Conservation (phyloP, 129 eudicot genomes). For the Solidago caesia region DNA sequence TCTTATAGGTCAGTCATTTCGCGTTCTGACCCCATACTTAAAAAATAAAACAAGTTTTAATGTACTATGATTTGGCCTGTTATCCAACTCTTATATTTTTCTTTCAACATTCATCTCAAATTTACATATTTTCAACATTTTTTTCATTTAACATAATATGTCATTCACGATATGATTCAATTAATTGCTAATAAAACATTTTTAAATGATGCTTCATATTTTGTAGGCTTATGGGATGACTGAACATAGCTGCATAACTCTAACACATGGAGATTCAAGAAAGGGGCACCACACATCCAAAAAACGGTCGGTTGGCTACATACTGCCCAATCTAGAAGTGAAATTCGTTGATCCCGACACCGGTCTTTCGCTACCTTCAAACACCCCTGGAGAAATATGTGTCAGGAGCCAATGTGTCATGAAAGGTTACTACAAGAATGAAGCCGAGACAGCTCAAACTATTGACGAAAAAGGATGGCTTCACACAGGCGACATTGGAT, state of each 20-base stretch:
- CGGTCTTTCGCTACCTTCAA: conserved; percentile 61
- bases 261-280: conserved; percentile 62
- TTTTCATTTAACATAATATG: background rate
- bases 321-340: conserved; percentile 82
- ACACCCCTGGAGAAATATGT: conserved; percentile 88
- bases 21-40: too few species aligned
- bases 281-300: conserved; percentile 70
- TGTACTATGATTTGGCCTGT: too few species aligned
- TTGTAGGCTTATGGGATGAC: conserved; percentile 94
- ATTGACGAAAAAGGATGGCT: conserved; percentile 90
- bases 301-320: conserved; percentile 78
- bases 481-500: conserved; percentile 93
- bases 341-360: conserved; percentile 86
- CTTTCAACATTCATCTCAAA: too few species aligned
- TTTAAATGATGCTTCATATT: background rate
- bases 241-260: conserved; percentile 95
- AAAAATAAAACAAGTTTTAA: too few species aligned
- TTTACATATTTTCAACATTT: background rate
- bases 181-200: background rate
- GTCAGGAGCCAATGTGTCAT: conserved; percentile 98
- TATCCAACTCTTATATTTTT: too few species aligned
- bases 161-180: background rate
- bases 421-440: conserved; percentile 93
- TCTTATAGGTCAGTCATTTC: too few species aligned
- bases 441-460: conserved; percentile 71